Percentiles rank a stretch among this genome's conserved stretches.
These are phyloP conservation scores for Fraxinus paxiana DNA, from an alignment of 305 asterid species.

Conservation along the genomic window DNA sequence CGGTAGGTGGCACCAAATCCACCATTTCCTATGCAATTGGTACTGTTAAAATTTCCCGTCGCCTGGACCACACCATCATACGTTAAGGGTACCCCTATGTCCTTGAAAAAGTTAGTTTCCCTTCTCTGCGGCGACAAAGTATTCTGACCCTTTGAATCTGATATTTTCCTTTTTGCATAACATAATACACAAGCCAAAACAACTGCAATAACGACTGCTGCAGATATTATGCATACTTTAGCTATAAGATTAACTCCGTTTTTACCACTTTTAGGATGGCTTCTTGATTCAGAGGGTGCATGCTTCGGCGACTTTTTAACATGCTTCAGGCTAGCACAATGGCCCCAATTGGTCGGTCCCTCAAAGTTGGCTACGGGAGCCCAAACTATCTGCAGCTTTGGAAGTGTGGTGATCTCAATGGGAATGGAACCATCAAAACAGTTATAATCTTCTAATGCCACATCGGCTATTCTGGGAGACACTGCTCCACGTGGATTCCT, in stretches of 20 bases:
- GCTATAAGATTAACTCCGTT: conserved; percentile 3
- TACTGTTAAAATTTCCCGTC: conserved; percentile 40
- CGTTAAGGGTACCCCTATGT: conserved; percentile 38
- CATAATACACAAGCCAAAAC: conserved; percentile 18
- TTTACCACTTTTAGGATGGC: background rate
- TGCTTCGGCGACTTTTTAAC: background rate
- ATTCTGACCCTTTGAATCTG: conserved; percentile 14
- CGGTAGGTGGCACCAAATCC: conserved; percentile 53
- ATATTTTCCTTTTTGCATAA: conserved; percentile 13
- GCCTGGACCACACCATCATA: conserved; percentile 41
- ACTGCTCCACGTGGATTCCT: conserved; percentile 27
- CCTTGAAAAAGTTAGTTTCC: conserved; percentile 32
- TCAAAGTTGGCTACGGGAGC: conserved; percentile 30
- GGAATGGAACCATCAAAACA: conserved; percentile 39
- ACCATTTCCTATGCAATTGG: conserved; percentile 50
- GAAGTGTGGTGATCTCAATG: conserved; percentile 34
- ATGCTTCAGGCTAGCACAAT: conserved; percentile 28
- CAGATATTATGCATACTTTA: conserved; percentile 19
- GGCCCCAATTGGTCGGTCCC: conserved; percentile 34
- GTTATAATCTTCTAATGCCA: conserved; percentile 23
- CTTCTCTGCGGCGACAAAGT: conserved; percentile 16
- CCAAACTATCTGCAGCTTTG: conserved; percentile 39
- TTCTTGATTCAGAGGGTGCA: conserved; percentile 11
- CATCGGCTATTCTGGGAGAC: conserved; percentile 18
- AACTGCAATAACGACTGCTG: background rate